Evolutionary conservation across 2,329 filamentous ascomycete genomes (phyloP), one percentile per base, ranked within the genome.

Genomic region (Elsinoe fawcettii): DNA sequence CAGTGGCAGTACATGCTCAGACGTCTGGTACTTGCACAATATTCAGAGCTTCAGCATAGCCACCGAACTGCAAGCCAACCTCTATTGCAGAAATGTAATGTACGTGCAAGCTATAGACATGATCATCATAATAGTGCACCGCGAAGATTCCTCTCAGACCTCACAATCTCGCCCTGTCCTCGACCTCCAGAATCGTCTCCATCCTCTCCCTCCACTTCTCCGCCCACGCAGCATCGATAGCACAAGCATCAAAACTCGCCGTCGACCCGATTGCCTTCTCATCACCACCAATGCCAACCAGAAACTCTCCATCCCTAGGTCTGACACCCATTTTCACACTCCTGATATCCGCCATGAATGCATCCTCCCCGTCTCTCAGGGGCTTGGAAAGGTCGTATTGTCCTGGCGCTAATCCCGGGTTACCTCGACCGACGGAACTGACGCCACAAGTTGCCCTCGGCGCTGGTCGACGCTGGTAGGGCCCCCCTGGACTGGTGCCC

Each of bases 301-400:
- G 57, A 57, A 77, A 77, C 63, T 77, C 75, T 2, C 71, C 69
- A 5, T 76, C 74, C 25, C 75, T 64, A 2, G 74, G 73, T 32
- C 75, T 63, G 7, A 78, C 75, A 9, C 69, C 70, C 53, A 72
- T 68, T 18, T 62, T 67, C 34, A 73, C 44, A 2, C 63, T 59
- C 4, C 67, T 61, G 51, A 69, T 76, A 60, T 75, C 72, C 2
- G 69, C 74, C 5, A 65, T 70, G 47, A 77, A 73, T 34, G 72
- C 70, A 47, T 66, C 67, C 53, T 56, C 63, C 2, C 57, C 59
- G n/a, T 61, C 61, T 2, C 34, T 41, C 34, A 60, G 27, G 27
- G 44, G n/a, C 23, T 27, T 53, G 14, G 59, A 36, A 7, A 71
- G 22, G 37, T 70, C 61, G 51, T 64, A 67, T 51, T 66, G 57